Evolutionary conservation across 1,139 yeast genomes (phyloP), one percentile per base, ranked within the genome.

Genomic region (Taphrina betulina): DNA sequence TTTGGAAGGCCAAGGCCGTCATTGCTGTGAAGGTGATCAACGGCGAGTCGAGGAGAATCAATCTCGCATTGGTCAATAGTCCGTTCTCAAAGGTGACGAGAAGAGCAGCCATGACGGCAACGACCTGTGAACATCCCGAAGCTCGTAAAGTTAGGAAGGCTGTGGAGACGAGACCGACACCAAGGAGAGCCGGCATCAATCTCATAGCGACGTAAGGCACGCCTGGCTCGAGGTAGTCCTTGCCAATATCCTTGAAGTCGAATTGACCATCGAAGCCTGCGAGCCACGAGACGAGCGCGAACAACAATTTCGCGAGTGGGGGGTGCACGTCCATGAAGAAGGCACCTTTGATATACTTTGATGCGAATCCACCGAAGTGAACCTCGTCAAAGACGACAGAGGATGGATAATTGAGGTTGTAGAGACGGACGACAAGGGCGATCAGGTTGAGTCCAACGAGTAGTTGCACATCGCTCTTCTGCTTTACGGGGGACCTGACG

Each of bases 271-370:
- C 78, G 71, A 82, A 88, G 0, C 95, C 95, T 53, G 84, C 88
- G 28, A 85, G 62, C 44, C 78, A 71, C 1, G 80, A 90, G 44
- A 86, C 80, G 38, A 85, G 87, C 1, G 95, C 95, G 71, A 79
- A 85, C 58, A 89, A 71, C 86, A 89, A 81, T 71, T 88, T 88
- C 50, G 95, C 95, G 66, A 88, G 76, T 3, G 96, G 96, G 24
- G 96, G 96, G 69, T 89, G 96, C 57, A 88, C 95, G 71, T 89
- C 96, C 86, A 89, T 83, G 72, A 89, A 88, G 71, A 77, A 86
- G 19, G 71, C 72, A 36, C 92, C 89, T 62, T 76, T 72, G 60
- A 86, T 81, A 71, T 86, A 86, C 59, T 78, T 75, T 58, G 80
- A 76, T 52, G 92, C 82, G 67, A 80, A 81, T 3, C 82, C 81